Percentiles rank a stretch among this genome's conserved stretches.
Evolutionary conservation across 129 eudicot genomes (phyloP).

Genomic region (Ambrosia artemisiifolia): DNA sequence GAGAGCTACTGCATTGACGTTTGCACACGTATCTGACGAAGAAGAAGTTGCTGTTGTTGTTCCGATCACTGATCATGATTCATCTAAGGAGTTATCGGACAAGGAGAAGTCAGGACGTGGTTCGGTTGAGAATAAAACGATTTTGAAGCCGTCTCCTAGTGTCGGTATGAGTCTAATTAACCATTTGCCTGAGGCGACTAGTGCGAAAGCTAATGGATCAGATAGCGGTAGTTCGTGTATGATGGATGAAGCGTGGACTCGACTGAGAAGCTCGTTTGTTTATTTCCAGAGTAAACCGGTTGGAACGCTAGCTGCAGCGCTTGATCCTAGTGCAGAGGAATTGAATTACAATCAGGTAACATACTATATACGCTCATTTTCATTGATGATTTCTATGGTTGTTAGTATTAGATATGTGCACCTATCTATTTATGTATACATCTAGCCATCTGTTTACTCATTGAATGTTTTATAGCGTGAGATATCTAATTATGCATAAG

Average conservation of each 20-base stretch:
- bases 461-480: neutral
- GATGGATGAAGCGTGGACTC: slow-evolving; percentile 60
- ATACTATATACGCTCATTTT: neutral
- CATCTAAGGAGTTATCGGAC: slow-evolving; percentile 13
- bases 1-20: slow-evolving; percentile 16
- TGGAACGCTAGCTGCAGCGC: slow-evolving; percentile 45
- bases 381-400: neutral
- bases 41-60: slow-evolving; percentile 1
- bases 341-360: slow-evolving; percentile 52
- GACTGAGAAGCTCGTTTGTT: slow-evolving; percentile 32
- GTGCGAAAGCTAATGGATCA: slow-evolving; percentile 18
- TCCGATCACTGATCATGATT: slow-evolving; percentile 17
- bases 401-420: neutral
- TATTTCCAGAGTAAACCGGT: slow-evolving; percentile 34
- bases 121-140: slow-evolving; percentile 14
- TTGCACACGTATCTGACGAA: slow-evolving; percentile 19
- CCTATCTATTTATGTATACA: neutral
- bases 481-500: neutral
- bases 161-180: slow-evolving; percentile 32
- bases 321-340: slow-evolving; percentile 35
- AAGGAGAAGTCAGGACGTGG: slow-evolving; percentile 20
- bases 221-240: slow-evolving; percentile 21
- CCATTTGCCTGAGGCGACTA: slow-evolving; percentile 16
- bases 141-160: slow-evolving; percentile 43
- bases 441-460: neutral